A percentile compares a stretch with the other conserved stretches of the same genome.
These are phyloP conservation scores for Penicillium macrosclerotiorum DNA, from an alignment of 495 filamentous ascomycete genomes.

Conservation along the genomic window DNA sequence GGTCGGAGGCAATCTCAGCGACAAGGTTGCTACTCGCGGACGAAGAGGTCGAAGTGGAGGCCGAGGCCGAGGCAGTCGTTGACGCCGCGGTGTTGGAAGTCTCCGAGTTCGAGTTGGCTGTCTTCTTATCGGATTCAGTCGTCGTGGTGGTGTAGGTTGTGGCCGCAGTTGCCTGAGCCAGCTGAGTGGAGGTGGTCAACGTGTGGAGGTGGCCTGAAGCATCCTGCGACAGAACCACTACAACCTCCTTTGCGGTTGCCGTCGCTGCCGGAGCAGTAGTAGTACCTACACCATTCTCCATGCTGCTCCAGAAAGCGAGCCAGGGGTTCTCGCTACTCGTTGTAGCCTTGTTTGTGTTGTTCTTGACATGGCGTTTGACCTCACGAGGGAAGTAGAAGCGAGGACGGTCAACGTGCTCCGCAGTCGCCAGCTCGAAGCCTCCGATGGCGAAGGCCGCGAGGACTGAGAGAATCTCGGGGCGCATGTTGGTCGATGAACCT, in stretches of 20 bases:
- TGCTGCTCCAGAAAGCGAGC: slow-evolving; percentile 2
- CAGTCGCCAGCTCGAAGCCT: slow-evolving; percentile 35
- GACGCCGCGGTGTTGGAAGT: background rate
- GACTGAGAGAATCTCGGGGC: slow-evolving; percentile 25
- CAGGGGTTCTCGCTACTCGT: slow-evolving; percentile 1
- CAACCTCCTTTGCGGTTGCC: slow-evolving; percentile 14
- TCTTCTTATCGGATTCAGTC: slow-evolving; percentile 1
- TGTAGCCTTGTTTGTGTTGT: slow-evolving; percentile 15
- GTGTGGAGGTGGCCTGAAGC: slow-evolving; percentile 14
- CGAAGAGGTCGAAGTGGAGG: background rate
- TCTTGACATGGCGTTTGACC: slow-evolving; percentile 41
- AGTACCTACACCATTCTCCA: background rate
- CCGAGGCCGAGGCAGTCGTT: slow-evolving; percentile 2
- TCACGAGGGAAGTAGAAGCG: slow-evolving; percentile 48
- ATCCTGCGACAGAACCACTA: slow-evolving; percentile 23
- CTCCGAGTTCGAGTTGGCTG: background rate
- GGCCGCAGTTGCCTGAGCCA: slow-evolving; percentile 15
- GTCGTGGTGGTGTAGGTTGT: slow-evolving; percentile 11
- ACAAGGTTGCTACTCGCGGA: background rate
- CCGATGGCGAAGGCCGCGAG: slow-evolving; percentile 36
- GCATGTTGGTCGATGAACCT: slow-evolving; percentile 27
- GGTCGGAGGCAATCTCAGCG: background rate
- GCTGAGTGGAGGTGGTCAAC: slow-evolving; percentile 15
- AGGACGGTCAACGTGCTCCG: slow-evolving; percentile 35
- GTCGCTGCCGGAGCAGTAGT: background rate